Percentiles rank a stretch among this genome's conserved stretches.
phyloP scores from a whole-genome alignment of 345 rosid species.

The Eucalyptus polybractea region DNA sequence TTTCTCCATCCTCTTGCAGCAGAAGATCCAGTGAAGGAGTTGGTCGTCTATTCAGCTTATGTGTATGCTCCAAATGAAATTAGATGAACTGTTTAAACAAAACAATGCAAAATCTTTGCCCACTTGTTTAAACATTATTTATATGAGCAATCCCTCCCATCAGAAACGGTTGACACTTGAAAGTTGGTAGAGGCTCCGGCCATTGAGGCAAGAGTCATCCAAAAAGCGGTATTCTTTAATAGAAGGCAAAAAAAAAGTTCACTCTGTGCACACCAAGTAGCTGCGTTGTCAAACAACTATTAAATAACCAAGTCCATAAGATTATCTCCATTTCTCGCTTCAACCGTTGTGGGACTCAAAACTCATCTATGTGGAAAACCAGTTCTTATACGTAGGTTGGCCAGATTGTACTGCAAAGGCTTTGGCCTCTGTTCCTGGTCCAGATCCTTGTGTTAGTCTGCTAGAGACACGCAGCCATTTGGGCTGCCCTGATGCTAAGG shows the following conservation, averaged over 20 bases:
- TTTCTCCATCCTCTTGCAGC: background rate
- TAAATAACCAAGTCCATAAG: background rate
- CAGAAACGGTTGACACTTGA: background rate
- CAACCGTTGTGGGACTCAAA: background rate
- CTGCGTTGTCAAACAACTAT: background rate
- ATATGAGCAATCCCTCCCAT: background rate
- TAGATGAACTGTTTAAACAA: background rate
- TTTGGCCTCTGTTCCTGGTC: background rate
- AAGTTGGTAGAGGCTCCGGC: background rate
- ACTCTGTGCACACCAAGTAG: background rate
- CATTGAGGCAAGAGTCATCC: background rate
- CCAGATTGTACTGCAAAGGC: background rate
- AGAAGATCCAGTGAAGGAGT: background rate
- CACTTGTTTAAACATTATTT: background rate
- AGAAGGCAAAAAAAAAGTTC: background rate
- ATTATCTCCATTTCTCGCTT: background rate
- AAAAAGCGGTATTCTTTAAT: background rate
- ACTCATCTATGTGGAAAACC: background rate
- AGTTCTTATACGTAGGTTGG: background rate
- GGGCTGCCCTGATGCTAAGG: background rate
- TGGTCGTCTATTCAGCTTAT: background rate
- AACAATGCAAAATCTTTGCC: background rate
- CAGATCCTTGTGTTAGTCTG: background rate
- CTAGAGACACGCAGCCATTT: background rate
- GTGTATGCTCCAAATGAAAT: background rate